Conservation (phyloP, 345 rosid species). For the Camelina sativa region DNA sequence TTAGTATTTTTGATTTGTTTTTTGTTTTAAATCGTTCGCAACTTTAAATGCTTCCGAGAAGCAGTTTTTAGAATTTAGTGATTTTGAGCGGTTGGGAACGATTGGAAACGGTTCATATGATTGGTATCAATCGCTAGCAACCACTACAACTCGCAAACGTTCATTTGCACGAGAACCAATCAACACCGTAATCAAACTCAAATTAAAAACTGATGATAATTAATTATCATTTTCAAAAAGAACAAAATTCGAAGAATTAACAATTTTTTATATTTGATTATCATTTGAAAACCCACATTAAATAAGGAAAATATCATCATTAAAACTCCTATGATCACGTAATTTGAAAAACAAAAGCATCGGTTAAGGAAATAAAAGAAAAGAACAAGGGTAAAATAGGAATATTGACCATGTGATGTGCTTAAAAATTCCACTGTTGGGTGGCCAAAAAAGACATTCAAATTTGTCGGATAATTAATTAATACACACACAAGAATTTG, state of each 20-base stretch:
- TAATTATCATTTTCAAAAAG: background rate
- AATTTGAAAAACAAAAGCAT: conserved; percentile 26
- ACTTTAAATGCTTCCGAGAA: no score
- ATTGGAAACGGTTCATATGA: no score
- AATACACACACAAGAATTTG: background rate
- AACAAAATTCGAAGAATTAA: background rate
- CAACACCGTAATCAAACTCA: background rate
- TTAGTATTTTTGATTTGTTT: no score
- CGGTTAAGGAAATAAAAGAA: conserved; percentile 16
- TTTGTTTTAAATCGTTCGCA: no score
- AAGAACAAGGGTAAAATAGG: conserved; percentile 20
- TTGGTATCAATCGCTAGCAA: no score
- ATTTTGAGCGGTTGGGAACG: no score
- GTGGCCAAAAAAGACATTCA: conserved; percentile 40
- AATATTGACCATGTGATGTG: conserved; percentile 22
- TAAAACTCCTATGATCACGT: conserved; percentile 28
- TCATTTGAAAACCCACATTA: background rate
- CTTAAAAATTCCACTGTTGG: conserved; percentile 36
- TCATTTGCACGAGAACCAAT: no score
- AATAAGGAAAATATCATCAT: conserved; percentile 32
- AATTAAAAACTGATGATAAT: background rate
- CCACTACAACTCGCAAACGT: no score
- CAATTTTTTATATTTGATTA: background rate
- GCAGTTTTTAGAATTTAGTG: no score
- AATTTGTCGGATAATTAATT: conserved; percentile 35